These are phyloP conservation scores for Myxozyma kluyveri DNA, from an alignment of 805 yeast genomes.

Conservation along the genomic window DNA sequence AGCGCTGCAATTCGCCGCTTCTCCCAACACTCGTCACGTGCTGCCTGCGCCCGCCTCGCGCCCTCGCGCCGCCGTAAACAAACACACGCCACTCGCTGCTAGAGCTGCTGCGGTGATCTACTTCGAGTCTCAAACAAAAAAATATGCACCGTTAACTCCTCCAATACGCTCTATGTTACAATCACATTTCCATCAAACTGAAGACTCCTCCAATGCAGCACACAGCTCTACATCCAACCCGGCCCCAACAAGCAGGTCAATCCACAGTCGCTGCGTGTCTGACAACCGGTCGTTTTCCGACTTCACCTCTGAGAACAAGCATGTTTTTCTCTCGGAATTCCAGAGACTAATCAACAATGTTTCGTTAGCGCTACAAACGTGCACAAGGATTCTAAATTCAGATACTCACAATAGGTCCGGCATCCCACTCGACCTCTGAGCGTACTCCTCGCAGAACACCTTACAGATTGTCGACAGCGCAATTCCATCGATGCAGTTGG, in stretches of 20 bases:
- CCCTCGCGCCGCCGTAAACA: not conserved
- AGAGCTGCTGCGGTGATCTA: too few relatives aligned
- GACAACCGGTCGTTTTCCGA: constrained; percentile 41
- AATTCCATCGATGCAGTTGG: constrained; percentile 28
- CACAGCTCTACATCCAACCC: constrained; percentile 40
- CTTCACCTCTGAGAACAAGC: constrained; percentile 36
- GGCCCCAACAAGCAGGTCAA: constrained; percentile 34
- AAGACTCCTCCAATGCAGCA: constrained; percentile 10
- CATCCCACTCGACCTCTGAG: constrained; percentile 36
- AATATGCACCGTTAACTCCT: not conserved
- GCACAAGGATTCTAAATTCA: not conserved
- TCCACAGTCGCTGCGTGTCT: constrained; percentile 41
- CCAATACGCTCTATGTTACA: not conserved
- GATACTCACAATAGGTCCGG: constrained; percentile 38
- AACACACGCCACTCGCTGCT: not conserved
- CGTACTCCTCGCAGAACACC: constrained; percentile 31
- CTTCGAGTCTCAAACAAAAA: too few relatives aligned
- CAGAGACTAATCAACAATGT: constrained; percentile 31
- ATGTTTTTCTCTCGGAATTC: constrained; percentile 24
- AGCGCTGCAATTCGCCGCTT: too few relatives aligned
- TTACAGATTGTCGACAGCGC: constrained; percentile 31
- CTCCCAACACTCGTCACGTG: not conserved
- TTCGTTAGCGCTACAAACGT: not conserved
- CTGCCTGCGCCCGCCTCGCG: too few relatives aligned
- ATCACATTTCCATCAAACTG: not conserved